Evolutionary conservation across 768 basidiomycete species (phyloP), one percentile per base, ranked within the genome.

Genomic region (Hemileccinum impolitum): DNA sequence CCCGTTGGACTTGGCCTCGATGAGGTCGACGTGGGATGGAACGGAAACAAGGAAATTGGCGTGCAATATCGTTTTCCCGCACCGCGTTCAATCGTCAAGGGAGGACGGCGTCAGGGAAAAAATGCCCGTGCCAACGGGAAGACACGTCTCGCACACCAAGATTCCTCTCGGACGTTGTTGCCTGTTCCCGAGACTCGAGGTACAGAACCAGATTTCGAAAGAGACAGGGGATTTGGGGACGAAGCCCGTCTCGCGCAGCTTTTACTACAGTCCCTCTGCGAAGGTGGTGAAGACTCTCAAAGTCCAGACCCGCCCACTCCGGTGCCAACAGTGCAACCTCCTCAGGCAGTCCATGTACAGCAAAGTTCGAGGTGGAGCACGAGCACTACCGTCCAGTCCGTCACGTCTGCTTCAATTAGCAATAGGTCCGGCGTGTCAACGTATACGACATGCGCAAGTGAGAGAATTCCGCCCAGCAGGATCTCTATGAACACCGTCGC

Each of bases 1-100:
- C 56, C 67, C 15, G 17, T 58, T 0, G 57, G 55, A 14, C 58
- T 69, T 25, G 63, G 56, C 18, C 57, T 65, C 18, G 62, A 65
- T 21, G 64, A 67, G 42, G 45, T 58, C 8, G 61, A 67, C 35
- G 56, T 59, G 12, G 58, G 65, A 26, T 65, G 58, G 56, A 55
- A 56, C 28, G 52, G 56, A 50, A 54, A 45, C 43, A 55, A 45
- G 41, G 65, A 54, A 37, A 65, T 67, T 25, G 38, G 56, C 1
- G 26, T 61, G 36, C 66, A 67, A 21, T 67, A 67, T 19, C 67
- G 66, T 23, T 67, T 67, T 37, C 59, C 67, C 9, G 66, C 68
- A 4, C 66, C 66, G 1, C 66, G 62, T 44, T 63, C 68, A 0
- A 53, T 55, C n/a, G 52, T 49, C 54, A 69, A 58, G 38, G 57